Evolutionary conservation across 75 land plant species (phyloP).

Genomic region (Pinus albicaulis): DNA sequence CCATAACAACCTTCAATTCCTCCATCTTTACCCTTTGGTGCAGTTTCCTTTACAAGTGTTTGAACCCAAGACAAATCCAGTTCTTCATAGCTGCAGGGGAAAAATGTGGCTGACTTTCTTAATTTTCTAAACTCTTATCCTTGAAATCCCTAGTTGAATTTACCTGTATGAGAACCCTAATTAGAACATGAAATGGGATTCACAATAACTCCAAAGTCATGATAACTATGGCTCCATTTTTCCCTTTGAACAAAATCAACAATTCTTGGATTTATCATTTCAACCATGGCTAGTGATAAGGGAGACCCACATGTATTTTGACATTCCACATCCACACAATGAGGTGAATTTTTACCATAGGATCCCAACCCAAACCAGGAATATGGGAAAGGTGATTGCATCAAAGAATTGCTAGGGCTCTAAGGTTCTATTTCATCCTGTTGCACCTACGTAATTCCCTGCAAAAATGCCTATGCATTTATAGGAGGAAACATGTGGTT

Average conservation of each 20-base stretch:
- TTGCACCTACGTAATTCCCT: constrained; percentile 18
- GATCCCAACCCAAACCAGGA: constrained; percentile 35
- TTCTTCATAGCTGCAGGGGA: constrained; percentile 37
- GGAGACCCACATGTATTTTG: constrained; percentile 3
- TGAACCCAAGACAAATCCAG: constrained; percentile 80
- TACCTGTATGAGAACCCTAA: constrained; percentile 71
- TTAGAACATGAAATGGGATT: constrained; percentile 22
- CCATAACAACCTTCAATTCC: neutral
- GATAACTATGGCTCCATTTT: constrained; percentile 45
- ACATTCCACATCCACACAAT: constrained; percentile 29
- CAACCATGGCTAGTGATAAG: constrained; percentile 28
- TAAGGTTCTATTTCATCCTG: constrained; percentile 5
- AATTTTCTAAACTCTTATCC: constrained; percentile 38
- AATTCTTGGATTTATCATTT: neutral
- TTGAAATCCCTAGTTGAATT: constrained; percentile 56
- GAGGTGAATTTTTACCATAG: constrained; percentile 58
- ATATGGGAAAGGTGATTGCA: constrained; percentile 22
- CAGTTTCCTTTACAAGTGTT: constrained; percentile 61
- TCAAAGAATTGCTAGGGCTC: constrained; percentile 19
- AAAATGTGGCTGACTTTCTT: constrained; percentile 26
- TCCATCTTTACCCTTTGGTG: constrained; percentile 46
- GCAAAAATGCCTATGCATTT: constrained; percentile 43
- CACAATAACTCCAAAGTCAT: constrained; percentile 35
- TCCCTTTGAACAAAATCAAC: constrained; percentile 34
- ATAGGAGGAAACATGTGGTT: constrained; percentile 57